Conservation (phyloP, 1,284 basidiomycete species). For the Malassezia restricta region DNA sequence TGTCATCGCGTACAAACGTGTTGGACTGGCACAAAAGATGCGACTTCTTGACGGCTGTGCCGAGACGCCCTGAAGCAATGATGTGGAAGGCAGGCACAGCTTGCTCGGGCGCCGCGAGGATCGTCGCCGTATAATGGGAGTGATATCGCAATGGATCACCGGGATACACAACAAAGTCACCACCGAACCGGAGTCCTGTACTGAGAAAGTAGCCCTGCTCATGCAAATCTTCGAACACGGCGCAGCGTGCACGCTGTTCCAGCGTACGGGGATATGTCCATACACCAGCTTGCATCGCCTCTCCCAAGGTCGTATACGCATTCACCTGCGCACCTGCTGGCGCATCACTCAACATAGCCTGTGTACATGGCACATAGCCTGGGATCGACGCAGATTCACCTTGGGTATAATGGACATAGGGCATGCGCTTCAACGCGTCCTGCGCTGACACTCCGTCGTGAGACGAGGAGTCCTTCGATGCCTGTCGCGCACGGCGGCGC, state of each 20-base stretch:
- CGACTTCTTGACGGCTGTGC: constrained; percentile 94
- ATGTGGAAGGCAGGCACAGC: constrained; percentile 73
- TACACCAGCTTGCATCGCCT: constrained; percentile 57
- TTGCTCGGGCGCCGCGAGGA: constrained; percentile 57
- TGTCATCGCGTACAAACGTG: constrained; percentile 4
- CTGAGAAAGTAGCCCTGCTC: constrained; percentile 72
- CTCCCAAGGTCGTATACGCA: constrained; percentile 52
- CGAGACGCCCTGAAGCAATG: constrained; percentile 83
- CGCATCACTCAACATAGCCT: not conserved
- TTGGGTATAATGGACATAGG: constrained; percentile 5
- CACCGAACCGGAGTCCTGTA: constrained; percentile 80
- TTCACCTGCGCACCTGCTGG: not conserved
- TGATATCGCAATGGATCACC: constrained; percentile 93
- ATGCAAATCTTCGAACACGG: constrained; percentile 68
- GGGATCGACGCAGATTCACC: constrained; percentile 13
- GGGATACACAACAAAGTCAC: constrained; percentile 89
- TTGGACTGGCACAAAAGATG: constrained; percentile 62
- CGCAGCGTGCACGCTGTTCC: constrained; percentile 61
- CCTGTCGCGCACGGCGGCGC: constrained; percentile 48
- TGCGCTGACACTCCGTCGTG: constrained; percentile 34
- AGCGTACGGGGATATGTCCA: constrained; percentile 64
- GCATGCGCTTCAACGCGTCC: constrained; percentile 56
- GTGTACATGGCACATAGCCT: constrained; percentile 20
- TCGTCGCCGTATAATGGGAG: constrained; percentile 82
- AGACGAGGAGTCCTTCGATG: constrained; percentile 37